phyloP scores from a whole-genome alignment of 495 filamentous ascomycete species.

The Neurospora sublineolata region DNA sequence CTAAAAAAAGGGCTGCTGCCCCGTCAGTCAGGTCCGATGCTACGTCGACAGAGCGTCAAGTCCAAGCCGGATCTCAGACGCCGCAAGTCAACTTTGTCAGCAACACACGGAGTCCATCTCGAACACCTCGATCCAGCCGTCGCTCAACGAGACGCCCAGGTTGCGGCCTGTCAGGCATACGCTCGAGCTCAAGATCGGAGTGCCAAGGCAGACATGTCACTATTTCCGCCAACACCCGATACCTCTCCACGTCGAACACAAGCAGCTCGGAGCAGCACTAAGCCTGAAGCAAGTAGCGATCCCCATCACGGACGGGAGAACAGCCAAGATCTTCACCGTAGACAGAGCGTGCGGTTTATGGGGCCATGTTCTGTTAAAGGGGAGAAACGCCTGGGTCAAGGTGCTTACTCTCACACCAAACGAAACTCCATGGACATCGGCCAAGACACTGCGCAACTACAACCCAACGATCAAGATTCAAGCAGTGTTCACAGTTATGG shows the following conservation, averaged over 20 bases:
- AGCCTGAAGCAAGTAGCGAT: not conserved
- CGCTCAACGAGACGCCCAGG: slow-evolving; percentile 51
- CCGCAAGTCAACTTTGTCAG: slow-evolving; percentile 53
- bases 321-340: slow-evolving; percentile 22
- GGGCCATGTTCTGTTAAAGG: slow-evolving; percentile 25
- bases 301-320: not conserved
- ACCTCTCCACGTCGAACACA: slow-evolving; percentile 8
- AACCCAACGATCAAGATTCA: slow-evolving; percentile 1
- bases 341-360: slow-evolving; percentile 46
- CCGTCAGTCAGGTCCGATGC: slow-evolving; percentile 25
- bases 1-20: slow-evolving; percentile 6
- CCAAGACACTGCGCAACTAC: not conserved
- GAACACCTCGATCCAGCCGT: slow-evolving; percentile 42
- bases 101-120: slow-evolving; percentile 31
- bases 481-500: slow-evolving; percentile 2
- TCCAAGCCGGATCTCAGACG: slow-evolving; percentile 36
- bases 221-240: slow-evolving; percentile 20
- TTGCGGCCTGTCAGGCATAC: slow-evolving; percentile 59
- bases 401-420: not conserved
- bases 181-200: slow-evolving; percentile 39
- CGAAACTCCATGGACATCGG: not conserved
- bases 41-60: slow-evolving; percentile 32
- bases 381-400: slow-evolving; percentile 1
- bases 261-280: not conserved
- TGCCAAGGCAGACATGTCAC: slow-evolving; percentile 28